Evolutionary conservation across 2,329 filamentous ascomycete species (phyloP).

Genomic region (Coniella lustricola): DNA sequence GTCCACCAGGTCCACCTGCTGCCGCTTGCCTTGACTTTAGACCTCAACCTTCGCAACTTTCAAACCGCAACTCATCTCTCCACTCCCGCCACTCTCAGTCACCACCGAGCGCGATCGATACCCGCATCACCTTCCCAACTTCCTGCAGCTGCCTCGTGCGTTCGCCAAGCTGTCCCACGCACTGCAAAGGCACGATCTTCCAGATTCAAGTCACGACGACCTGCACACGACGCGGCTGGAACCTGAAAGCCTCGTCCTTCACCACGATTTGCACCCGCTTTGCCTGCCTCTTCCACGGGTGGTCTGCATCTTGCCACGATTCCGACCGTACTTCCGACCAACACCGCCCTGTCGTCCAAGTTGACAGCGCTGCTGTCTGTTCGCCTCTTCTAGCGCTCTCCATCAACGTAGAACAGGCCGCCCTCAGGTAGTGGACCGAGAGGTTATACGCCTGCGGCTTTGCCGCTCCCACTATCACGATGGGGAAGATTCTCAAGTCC

Average conservation of each 20-base stretch:
- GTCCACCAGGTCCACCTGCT: neutral
- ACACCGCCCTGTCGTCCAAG: neutral
- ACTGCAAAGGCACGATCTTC: neutral
- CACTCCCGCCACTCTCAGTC: neutral
- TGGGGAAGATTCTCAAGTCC: slow-evolving; percentile 63
- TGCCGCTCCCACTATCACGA: slow-evolving; percentile 51
- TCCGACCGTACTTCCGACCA: neutral
- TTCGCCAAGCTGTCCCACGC: neutral
- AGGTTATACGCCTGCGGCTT: slow-evolving; percentile 44
- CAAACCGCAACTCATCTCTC: neutral
- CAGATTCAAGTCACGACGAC: slow-evolving; percentile 12
- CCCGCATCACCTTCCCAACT: neutral
- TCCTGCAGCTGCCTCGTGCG: slow-evolving; percentile 1
- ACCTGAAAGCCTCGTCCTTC: slow-evolving; percentile 6
- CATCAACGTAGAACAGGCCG: slow-evolving; percentile 27
- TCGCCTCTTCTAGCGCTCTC: slow-evolving; percentile 23
- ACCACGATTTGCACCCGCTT: slow-evolving; percentile 5
- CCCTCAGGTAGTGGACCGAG: slow-evolving; percentile 50
- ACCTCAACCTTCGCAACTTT: slow-evolving; percentile 1
- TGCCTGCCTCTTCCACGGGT: neutral
- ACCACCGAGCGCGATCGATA: neutral
- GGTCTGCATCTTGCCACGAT: neutral
- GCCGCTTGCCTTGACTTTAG: neutral
- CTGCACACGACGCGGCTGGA: slow-evolving; percentile 15
- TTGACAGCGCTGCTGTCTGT: neutral